Evolutionary conservation across 345 rosid genomes (phyloP), one percentile per base, ranked within the genome.

Genomic region (Melaleuca alternifolia): DNA sequence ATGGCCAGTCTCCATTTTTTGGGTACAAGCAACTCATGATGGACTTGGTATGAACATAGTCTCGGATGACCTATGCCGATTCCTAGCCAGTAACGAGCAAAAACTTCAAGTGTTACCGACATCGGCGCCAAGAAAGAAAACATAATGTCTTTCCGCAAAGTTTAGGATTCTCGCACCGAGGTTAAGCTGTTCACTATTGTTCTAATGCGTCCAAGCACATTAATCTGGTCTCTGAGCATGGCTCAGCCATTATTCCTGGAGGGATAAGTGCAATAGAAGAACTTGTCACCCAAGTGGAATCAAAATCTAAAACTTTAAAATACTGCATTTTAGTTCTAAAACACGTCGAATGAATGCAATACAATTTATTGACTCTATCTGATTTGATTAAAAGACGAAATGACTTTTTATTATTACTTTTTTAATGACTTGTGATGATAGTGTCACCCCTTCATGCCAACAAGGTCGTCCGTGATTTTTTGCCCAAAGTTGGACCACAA

Each of bases 171-270:
- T 28, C 44, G 1, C 0, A 30, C 0, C 2, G 3, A 62, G 11
- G n/a, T 62, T 62, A 30, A 30, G 6, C 15, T 30, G 41, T 62
- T 11, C 11, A 30, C 0, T 62, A 3, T 0, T 0, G 10, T 62
- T 10, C 3, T 15, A 16, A 62, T 62, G 1, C 30, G 0, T 62
- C 76, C 2, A 62, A 30, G 28, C 76, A 62, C 76, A 15, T 21
- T 11, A 28, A 14, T 28, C 41, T 30, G 0, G 30, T 62, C 20
- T 30, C 1, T 14, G 10, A 12, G 21, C 30, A 14, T 30, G 44
- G 44, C 76, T 1, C 37, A 15, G 3, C 28, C 21, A 65, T 16
- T 30, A 33, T 65, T 0, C 0, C 0, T 2, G 1, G 1, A 65
- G 77, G 18, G 77, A 65, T 30, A 33, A 33, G 46, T 65, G 46